phyloP scores from a whole-genome alignment of 306 rosid genomes.

The Ammopiptanthus mongolicus region DNA sequence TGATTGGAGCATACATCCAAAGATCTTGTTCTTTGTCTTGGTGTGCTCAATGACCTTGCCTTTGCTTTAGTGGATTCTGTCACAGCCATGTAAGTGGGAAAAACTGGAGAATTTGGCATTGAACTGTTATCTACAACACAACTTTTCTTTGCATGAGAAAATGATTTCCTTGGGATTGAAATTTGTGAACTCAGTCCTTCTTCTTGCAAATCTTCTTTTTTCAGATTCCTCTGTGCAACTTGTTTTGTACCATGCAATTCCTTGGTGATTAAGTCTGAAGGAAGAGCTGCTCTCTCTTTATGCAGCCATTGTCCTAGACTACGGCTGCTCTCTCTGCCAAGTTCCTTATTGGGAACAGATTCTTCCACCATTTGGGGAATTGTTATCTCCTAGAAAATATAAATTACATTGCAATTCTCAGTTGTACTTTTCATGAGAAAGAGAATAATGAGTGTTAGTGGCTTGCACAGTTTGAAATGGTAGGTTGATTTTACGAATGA shows the following conservation, averaged over 20 bases:
- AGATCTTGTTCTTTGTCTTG: slow-evolving; percentile 50
- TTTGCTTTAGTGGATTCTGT: slow-evolving; percentile 64
- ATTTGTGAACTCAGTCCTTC: slow-evolving; percentile 26
- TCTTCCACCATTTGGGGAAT: slow-evolving; percentile 38
- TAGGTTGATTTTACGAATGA: not conserved
- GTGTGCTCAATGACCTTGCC: slow-evolving; percentile 63
- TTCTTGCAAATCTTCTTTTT: slow-evolving; percentile 18
- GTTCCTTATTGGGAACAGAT: slow-evolving; percentile 21
- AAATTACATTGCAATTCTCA: not conserved
- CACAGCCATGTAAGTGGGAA: slow-evolving; percentile 49
- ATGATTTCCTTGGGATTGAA: slow-evolving; percentile 54
- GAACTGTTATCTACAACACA: slow-evolving; percentile 32
- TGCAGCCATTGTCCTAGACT: slow-evolving; percentile 42
- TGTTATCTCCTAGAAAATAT: slow-evolving; percentile 51
- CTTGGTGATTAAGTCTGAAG: slow-evolving; percentile 11
- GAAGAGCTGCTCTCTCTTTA: slow-evolving; percentile 27
- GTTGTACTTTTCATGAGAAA: not conserved
- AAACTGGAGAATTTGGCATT: slow-evolving; percentile 48
- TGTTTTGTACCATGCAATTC: slow-evolving; percentile 18
- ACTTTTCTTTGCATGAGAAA: slow-evolving; percentile 32
- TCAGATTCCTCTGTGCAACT: slow-evolving; percentile 12
- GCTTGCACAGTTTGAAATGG: not conserved
- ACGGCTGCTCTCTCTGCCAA: slow-evolving; percentile 30
- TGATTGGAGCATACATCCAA: slow-evolving; percentile 32
- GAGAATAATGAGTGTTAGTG: not conserved